Evolutionary conservation across 768 basidiomycete species (phyloP).

Genomic region (Termitomyces sp.): DNA sequence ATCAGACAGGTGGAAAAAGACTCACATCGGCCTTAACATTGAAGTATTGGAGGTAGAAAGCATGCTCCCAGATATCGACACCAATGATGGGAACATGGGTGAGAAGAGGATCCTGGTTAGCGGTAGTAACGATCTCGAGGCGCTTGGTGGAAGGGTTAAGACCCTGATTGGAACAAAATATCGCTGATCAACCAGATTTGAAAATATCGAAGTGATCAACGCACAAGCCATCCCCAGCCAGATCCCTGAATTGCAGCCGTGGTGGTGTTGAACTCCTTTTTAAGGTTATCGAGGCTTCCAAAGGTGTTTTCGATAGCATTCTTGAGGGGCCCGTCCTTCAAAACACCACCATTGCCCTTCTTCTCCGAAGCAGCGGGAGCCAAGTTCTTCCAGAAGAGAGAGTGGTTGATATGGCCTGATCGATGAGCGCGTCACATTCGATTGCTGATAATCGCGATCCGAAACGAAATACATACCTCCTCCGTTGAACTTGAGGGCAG

Average conservation of each 20-base stretch:
- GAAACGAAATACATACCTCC: conserved; percentile 57
- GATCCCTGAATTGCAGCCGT: conserved; percentile 89
- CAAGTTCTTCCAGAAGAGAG: conserved; percentile 95
- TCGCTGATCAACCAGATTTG: neutral
- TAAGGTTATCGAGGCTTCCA: conserved; percentile 67
- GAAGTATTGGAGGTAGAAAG: conserved; percentile 94
- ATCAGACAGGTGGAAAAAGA: conserved; percentile 14
- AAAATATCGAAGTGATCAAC: conserved; percentile 25
- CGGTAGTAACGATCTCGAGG: conserved; percentile 86
- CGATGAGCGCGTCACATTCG: conserved; percentile 17
- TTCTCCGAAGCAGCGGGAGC: conserved; percentile 53
- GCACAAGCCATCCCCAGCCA: conserved; percentile 95
- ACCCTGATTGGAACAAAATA: conserved; percentile 42
- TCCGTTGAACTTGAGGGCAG: conserved; percentile 94
- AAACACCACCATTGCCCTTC: conserved; percentile 57
- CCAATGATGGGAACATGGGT: conserved; percentile 79
- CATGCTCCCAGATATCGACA: conserved; percentile 95
- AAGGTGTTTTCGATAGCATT: conserved; percentile 57
- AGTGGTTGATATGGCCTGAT: conserved; percentile 88
- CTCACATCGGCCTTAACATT: conserved; percentile 92
- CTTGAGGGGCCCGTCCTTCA: conserved; percentile 65
- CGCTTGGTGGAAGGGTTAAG: conserved; percentile 59
- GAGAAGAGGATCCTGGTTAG: conserved; percentile 94
- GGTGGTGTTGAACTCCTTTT: conserved; percentile 79
- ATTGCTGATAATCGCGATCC: conserved; percentile 8